These are phyloP conservation scores for Arthrobotrys pseudoclavata DNA, from an alignment of 2,329 filamentous ascomycete genomes.

Conservation along the genomic window DNA sequence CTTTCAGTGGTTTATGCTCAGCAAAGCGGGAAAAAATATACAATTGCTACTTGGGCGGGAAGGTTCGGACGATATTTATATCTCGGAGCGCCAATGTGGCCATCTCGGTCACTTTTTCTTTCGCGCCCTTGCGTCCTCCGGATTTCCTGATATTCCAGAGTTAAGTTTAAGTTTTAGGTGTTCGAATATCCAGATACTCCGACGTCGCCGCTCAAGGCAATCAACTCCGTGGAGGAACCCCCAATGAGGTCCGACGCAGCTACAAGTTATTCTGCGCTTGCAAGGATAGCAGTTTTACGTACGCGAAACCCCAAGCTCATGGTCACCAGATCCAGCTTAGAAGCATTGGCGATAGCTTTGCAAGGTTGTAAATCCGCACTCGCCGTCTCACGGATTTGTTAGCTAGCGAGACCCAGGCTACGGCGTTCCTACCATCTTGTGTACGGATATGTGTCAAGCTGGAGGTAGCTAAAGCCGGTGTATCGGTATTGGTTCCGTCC, in stretches of 20 bases:
- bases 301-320: conserved; percentile 40
- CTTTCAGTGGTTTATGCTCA: conserved; percentile 9
- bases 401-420: background rate
- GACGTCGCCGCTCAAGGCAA: conserved; percentile 50
- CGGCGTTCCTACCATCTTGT: conserved; percentile 5
- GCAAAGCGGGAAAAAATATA: conserved; percentile 1
- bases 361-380: conserved; percentile 12
- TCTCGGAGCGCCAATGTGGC: conserved; percentile 52
- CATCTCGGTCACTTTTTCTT: conserved; percentile 46
- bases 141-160: conserved; percentile 25
- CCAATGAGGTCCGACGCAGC: conserved; percentile 19
- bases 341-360: conserved; percentile 12
- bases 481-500: conserved; percentile 54
- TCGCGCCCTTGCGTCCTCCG: conserved; percentile 14
- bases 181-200: conserved; percentile 48
- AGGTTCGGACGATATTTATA: conserved; percentile 37
- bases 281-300: conserved; percentile 57
- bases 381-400: conserved; percentile 18
- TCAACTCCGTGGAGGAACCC: conserved; percentile 50
- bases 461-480: conserved; percentile 44
- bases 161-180: background rate
- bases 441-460: conserved; percentile 52
- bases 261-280: conserved; percentile 34
- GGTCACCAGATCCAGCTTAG: conserved; percentile 50
- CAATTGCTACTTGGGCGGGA: conserved; percentile 9